Percentiles rank a stretch among this genome's conserved stretches.
phyloP scores from a whole-genome alignment of 768 basidiomycete genomes.

The Termitomyces sp. region DNA sequence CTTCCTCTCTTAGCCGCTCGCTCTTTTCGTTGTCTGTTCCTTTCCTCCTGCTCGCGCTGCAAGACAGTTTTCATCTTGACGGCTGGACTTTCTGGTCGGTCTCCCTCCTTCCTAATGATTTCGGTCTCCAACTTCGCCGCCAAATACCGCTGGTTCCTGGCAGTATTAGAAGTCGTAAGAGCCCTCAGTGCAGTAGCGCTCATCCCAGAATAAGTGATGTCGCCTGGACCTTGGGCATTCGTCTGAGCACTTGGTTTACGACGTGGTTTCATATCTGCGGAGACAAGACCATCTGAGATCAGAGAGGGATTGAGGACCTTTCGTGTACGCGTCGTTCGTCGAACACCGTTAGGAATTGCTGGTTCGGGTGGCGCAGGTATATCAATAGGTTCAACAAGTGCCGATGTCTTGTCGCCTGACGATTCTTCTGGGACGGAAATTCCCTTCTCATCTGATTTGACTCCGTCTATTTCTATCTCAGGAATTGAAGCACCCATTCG shows the following conservation, averaged over 20 bases:
- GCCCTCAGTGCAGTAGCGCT: slow-evolving; percentile 64
- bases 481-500: background rate
- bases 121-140: slow-evolving; percentile 63
- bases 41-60: slow-evolving; percentile 68
- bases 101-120: slow-evolving; percentile 65
- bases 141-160: slow-evolving; percentile 64
- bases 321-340: slow-evolving; percentile 51
- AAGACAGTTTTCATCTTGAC: slow-evolving; percentile 66
- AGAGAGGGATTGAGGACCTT: slow-evolving; percentile 33
- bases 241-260: slow-evolving; percentile 35
- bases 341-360: slow-evolving; percentile 16
- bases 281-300: slow-evolving; percentile 26
- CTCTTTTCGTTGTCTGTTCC: slow-evolving; percentile 46
- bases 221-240: slow-evolving; percentile 23
- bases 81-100: slow-evolving; percentile 74
- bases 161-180: slow-evolving; percentile 70
- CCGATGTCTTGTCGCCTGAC: background rate
- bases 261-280: slow-evolving; percentile 29
- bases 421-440: background rate
- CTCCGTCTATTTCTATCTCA: background rate
- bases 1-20: slow-evolving; percentile 60
- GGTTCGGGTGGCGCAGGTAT: slow-evolving; percentile 2
- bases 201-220: slow-evolving; percentile 58
- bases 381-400: background rate
- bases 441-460: background rate